Conservation (phyloP, 148 eudicot genomes). For the Vaccinium darrowii region DNA sequence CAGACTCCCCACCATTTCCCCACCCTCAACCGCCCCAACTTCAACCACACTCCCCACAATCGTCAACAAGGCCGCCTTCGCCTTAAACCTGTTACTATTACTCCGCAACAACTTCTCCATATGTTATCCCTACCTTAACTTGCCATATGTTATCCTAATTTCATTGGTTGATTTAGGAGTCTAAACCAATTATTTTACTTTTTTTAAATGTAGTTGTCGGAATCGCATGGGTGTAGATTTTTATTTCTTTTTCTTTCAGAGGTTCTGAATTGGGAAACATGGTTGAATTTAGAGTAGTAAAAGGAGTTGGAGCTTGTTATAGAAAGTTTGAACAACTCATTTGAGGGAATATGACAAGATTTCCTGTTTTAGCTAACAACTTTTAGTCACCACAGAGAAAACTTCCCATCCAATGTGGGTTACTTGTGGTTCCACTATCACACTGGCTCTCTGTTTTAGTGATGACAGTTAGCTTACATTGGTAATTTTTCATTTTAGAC, state of each 20-base stretch:
- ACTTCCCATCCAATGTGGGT: background rate
- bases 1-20: slow-evolving; percentile 47
- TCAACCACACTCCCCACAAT: slow-evolving; percentile 56
- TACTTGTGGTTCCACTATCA: background rate
- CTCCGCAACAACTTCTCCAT: slow-evolving; percentile 47
- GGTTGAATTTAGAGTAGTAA: background rate
- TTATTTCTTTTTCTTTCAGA: background rate
- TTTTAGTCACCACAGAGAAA: background rate
- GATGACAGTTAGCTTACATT: background rate
- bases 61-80: slow-evolving; percentile 51
- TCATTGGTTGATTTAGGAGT: background rate
- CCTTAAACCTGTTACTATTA: slow-evolving; percentile 53
- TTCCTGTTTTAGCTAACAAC: background rate
- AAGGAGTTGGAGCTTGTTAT: background rate
- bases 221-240: background rate
- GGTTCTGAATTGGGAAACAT: background rate
- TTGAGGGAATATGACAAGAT: background rate
- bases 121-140: background rate
- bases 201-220: background rate
- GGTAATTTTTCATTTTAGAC: background rate
- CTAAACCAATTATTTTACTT: slow-evolving; percentile 6
- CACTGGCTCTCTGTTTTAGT: background rate
- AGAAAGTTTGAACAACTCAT: background rate
- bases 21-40: slow-evolving; percentile 45
- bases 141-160: background rate